Evolutionary conservation across 2,329 filamentous ascomycete species (phyloP).

Genomic region (Didymella lethalis): DNA sequence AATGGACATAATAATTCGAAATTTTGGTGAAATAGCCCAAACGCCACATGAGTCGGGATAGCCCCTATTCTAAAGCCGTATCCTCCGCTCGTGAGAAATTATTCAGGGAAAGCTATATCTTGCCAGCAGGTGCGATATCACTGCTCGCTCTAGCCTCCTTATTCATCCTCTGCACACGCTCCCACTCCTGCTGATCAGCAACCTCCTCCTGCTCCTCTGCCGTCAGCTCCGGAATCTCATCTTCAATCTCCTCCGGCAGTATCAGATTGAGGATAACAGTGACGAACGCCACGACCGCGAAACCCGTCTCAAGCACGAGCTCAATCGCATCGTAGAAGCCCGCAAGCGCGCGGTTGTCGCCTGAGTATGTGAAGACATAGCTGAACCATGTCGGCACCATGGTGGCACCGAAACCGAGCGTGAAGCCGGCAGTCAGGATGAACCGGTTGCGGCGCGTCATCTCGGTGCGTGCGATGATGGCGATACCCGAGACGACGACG

Average conservation of each 20-base stretch:
- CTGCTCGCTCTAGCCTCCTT: slow-evolving; percentile 26
- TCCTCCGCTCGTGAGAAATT: not conserved
- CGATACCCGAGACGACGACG: slow-evolving; percentile 78
- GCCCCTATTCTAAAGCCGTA: not conserved
- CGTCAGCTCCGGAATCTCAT: slow-evolving; percentile 57
- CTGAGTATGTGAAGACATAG: slow-evolving; percentile 75
- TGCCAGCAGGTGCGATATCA: slow-evolving; percentile 17
- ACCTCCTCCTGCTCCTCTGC: slow-evolving; percentile 51
- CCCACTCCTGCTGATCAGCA: slow-evolving; percentile 54
- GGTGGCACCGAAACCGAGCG: slow-evolving; percentile 70
- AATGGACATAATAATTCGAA: not conserved
- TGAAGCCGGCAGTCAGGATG: slow-evolving; percentile 77
- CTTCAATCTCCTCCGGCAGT: slow-evolving; percentile 78
- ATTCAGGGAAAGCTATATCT: not conserved
- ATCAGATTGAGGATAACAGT: slow-evolving; percentile 76
- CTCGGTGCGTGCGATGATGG: slow-evolving; percentile 74
- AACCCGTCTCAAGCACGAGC: slow-evolving; percentile 65
- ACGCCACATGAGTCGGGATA: not conserved
- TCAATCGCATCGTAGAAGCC: slow-evolving; percentile 76
- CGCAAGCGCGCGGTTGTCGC: slow-evolving; percentile 70
- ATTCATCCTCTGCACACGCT: slow-evolving; percentile 39
- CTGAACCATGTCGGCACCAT: slow-evolving; percentile 67
- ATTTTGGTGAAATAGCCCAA: not conserved
- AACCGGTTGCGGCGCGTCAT: slow-evolving; percentile 85
- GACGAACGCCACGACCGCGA: slow-evolving; percentile 75